A percentile compares a stretch with the other conserved stretches of the same genome.
phyloP scores from a whole-genome alignment of 148 eudicot genomes.

The Amaranthus hypochondriacus region DNA sequence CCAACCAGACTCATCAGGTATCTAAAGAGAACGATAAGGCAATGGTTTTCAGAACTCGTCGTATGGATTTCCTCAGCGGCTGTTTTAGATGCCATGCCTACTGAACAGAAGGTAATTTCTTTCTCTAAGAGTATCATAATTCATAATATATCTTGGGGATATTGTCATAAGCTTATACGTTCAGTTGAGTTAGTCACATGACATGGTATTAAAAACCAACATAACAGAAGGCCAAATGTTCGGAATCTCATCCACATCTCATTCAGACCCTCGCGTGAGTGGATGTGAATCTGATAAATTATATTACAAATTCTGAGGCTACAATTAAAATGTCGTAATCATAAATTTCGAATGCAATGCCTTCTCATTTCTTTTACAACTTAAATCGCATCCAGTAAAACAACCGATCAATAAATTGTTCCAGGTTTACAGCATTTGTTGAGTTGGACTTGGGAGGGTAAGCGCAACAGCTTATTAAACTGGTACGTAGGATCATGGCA shows the following conservation, averaged over 20 bases:
- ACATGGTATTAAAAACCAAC: too few relatives aligned
- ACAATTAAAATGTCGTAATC: too few relatives aligned
- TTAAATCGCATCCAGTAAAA: background rate
- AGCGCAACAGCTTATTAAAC: background rate
- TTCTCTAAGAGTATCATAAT: too few relatives aligned
- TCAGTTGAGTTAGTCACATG: too few relatives aligned
- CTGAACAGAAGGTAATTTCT: slow-evolving; percentile 27
- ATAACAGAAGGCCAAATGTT: too few relatives aligned
- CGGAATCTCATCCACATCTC: too few relatives aligned
- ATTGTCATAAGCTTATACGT: too few relatives aligned
- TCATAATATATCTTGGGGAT: too few relatives aligned
- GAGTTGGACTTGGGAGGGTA: background rate
- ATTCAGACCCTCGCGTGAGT: too few relatives aligned
- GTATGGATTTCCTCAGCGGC: slow-evolving; percentile 68
- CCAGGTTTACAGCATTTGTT: background rate
- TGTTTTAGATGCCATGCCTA: slow-evolving; percentile 93
- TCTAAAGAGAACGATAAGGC: slow-evolving; percentile 38
- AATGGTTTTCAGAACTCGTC: slow-evolving; percentile 52
- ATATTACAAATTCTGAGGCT: too few relatives aligned
- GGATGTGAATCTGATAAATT: too few relatives aligned
- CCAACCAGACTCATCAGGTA: slow-evolving; percentile 42
- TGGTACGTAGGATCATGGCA: background rate
- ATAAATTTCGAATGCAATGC: background rate
- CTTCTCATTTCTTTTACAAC: background rate
- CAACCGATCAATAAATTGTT: background rate